Base-by-base conservation (phyloP, 148 eudicot genomes). In the Camellia japonica region DNA sequence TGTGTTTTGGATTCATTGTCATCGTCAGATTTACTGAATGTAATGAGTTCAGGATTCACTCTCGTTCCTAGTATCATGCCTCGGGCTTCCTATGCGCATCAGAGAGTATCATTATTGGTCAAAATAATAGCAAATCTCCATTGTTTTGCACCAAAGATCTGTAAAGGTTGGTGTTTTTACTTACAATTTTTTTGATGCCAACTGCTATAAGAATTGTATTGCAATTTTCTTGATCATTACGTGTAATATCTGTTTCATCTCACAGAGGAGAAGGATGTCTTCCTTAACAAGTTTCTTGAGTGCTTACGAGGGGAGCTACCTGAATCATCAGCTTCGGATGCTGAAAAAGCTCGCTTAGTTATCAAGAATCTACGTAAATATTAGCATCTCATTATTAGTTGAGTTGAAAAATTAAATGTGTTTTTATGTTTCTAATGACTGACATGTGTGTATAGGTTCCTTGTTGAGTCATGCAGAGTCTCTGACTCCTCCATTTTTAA, bases 91-190 rank as follows among this genome's bases (percentile, higher is more conserved):
- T 94, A 92, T 90, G 95, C 97, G 15, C 97, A 91, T 90, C 94
- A 90, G 80, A 90, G 98, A 82, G 89, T 95, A 23, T 89, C 99
- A 46, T 85, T 94, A 20, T 85, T 97, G 87, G 97, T 97, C 68
- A 97, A 97, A 97, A 87, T 94, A 64, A 89, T 97, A 51, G 98
- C 99, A 81, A 97, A 97, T 85, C 98, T 97, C 75, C 98, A 94
- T 83, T 97, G 99, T 87, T 97, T 87, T 89, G 92, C 90, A 86
- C 97, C 98, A 72, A 90, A 91, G 71, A 90, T 97, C 47, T 94
- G 98, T 84, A 87, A 91, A 88, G 99, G 99, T 92, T 76, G 80
- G 79, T 77, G 56, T 38, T 73, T 49, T 60, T 19, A 46, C 61
- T 54, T 42, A 73, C 54, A 41, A 55, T 3, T 85, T 78, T 52